These are phyloP conservation scores for Fraxinus velutina DNA, from an alignment of 305 asterid species.

Conservation along the genomic window DNA sequence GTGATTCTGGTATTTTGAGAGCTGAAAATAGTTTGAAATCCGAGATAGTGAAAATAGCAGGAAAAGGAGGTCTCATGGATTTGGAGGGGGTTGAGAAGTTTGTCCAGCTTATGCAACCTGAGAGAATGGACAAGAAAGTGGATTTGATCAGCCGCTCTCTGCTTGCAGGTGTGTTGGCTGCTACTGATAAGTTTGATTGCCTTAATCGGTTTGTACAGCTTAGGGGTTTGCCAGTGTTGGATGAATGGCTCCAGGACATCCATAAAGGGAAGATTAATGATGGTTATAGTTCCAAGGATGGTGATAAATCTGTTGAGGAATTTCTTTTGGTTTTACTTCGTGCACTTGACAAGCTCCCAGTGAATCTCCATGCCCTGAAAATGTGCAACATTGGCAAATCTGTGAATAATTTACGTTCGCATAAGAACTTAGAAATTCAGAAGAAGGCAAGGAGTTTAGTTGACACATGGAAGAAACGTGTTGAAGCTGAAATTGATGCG, in stretches of 20 bases:
- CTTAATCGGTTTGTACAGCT: conserved; percentile 56
- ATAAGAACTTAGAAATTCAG: conserved; percentile 67
- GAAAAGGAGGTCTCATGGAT: conserved; percentile 46
- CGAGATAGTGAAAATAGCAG: conserved; percentile 49
- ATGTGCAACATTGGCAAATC: conserved; percentile 75
- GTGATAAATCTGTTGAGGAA: conserved; percentile 58
- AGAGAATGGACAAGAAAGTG: conserved; percentile 42
- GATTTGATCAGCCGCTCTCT: conserved; percentile 50
- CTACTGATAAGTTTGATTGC: conserved; percentile 55
- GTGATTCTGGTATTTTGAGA: conserved; percentile 27
- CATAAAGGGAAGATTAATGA: conserved; percentile 45
- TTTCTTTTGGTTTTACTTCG: conserved; percentile 63
- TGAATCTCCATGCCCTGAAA: conserved; percentile 66
- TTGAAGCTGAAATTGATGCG: conserved; percentile 67
- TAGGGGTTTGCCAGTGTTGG: conserved; percentile 51
- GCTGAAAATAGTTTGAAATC: conserved; percentile 37
- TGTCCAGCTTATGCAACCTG: conserved; percentile 52
- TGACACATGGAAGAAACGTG: conserved; percentile 77
- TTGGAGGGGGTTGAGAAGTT: conserved; percentile 54
- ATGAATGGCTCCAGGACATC: conserved; percentile 63
- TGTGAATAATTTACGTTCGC: conserved; percentile 65
- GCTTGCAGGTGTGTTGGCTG: conserved; percentile 57
- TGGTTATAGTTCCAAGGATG: conserved; percentile 36
- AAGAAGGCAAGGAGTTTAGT: conserved; percentile 66
- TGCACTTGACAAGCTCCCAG: conserved; percentile 74